phyloP scores from a whole-genome alignment of 2,329 filamentous ascomycete genomes.

The Claviceps pazoutovae region DNA sequence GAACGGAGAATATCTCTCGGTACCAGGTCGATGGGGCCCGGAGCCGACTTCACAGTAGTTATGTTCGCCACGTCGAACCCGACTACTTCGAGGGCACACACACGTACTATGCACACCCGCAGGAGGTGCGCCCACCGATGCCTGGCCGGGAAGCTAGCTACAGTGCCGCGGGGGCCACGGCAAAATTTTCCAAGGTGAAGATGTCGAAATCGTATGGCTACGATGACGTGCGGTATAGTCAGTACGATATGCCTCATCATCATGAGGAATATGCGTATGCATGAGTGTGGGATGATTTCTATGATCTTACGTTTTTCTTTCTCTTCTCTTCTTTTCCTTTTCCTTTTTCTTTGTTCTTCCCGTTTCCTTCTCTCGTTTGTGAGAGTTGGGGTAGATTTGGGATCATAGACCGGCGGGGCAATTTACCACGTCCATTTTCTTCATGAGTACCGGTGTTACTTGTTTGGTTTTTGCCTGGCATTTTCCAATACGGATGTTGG shows the following conservation, averaged over 20 bases:
- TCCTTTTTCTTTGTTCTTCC: background rate
- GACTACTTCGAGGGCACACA: constrained; percentile 7
- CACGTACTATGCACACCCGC: constrained; percentile 14
- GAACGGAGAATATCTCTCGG: constrained; percentile 13
- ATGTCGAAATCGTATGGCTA: constrained; percentile 17
- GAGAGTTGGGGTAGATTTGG: background rate
- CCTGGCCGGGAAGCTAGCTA: constrained; percentile 19
- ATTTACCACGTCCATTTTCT: no score
- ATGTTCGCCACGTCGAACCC: constrained; percentile 14
- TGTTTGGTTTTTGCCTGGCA: no score
- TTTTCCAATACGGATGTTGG: no score
- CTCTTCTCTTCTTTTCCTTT: background rate
- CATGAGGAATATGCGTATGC: constrained; percentile 14
- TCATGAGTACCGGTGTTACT: no score
- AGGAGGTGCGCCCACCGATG: constrained; percentile 18
- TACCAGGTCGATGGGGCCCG: constrained; percentile 19
- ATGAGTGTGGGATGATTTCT: constrained; percentile 4
- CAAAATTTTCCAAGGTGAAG: constrained; percentile 20
- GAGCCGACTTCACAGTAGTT: constrained; percentile 15
- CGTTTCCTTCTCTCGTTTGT: background rate
- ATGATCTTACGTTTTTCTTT: background rate
- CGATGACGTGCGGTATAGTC: constrained; percentile 20
- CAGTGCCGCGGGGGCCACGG: constrained; percentile 10
- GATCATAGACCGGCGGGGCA: no score
- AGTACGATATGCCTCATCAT: constrained; percentile 13